Base-by-base conservation (phyloP, 495 filamentous ascomycete genomes). In the Penicillium lividum region DNA sequence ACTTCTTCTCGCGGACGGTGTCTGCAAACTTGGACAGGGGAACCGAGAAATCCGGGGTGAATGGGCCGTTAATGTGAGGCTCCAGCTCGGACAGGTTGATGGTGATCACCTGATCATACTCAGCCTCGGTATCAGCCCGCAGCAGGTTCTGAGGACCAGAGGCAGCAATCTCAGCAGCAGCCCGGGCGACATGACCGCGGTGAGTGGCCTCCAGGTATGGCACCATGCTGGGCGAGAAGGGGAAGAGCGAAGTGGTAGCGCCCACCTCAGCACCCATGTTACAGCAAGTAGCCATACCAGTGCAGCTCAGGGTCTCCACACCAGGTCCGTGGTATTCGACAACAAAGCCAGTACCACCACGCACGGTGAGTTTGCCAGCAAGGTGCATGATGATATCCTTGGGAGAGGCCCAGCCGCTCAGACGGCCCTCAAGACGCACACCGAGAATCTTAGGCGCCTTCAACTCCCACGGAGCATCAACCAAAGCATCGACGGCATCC, bases 191-290 rank as follows among this genome's bases (percentile, higher is more conserved):
- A 53, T 87, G 80, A 6, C 80, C 80, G 62, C 93, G 85, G 70
- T 93, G 84, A 31, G 94, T 98, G 0, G 92, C 84, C 66, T 88
- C 76, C 3, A 98, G 84, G 70, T 98, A 98, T 7, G 85, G 81
- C 29, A 84, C 72, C 77, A 90, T 89, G 57, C 81, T 77, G 27
- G 81, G 72, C 4, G 88, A 89, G 74, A 89, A 91, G 38, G 89
- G 89, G 84, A 97, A 98, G 58, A 97, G 79, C 36, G 93, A 97
- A 18, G 94, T 98, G 25, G 94, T 98, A 15, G 94, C 94, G 55
- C 94, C 94, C 38, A 98, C 90, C 74, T 98, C 94, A 46, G 91
- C 89, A 56, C 86, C 87, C 88, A 97, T 97, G 71, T 98, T 97
- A 72, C 86, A 92, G 50, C 89, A 86, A 3, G 94, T 97, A 3